Base-by-base conservation (phyloP, 768 basidiomycete genomes). In the Hericium coralloides region DNA sequence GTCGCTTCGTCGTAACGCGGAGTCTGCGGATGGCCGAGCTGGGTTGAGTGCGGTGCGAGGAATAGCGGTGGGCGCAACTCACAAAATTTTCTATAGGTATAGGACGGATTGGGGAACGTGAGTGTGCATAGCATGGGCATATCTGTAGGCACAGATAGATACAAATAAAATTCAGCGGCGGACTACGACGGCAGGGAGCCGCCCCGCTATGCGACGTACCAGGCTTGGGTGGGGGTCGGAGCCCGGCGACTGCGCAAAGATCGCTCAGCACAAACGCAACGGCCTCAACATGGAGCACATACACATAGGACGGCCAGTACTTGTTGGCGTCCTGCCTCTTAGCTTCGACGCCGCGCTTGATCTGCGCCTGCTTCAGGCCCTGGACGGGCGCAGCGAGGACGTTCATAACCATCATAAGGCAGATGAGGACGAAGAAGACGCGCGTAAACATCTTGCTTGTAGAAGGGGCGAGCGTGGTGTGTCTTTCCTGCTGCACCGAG, bases 291-390 rank as follows among this genome's bases (percentile, higher is more conserved):
- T 18, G 43, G 43, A 20, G 15, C n/a, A 45, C 43, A 20, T 45
- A 45, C 43, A 45, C 43, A n/a, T 20, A 45, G 43, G 43, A 45
- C 2, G 43, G 43, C 31, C 31, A 31, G 31, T 31, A 31, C 43
- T 45, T 45, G 43, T 45, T n/a, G 2, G n/a, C 43, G 18, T 45
- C 43, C 17, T 45, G 58, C 54, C 23, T 55, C 39, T 12, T 52
- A 38, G 39, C 56, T 12, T 50, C 12, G 17, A 47, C 66, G 22
- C 64, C 65, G 49, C 69, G 66, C 59, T 62, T 64, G 39, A 63
- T 49, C 55, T 61, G 61, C 26, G 56, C 62, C 61, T 71, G 69
- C 49, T 70, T 70, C 26, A 70, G 65, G 15, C 55, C 52, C 57
- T 60, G 65, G 53, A 15, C 37, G 12, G 56, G 55, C 4, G 31